Evolutionary conservation across 352 stramenopile genomes (phyloP), one percentile per base, ranked within the genome.

Genomic region (Pythium apleroticum): DNA sequence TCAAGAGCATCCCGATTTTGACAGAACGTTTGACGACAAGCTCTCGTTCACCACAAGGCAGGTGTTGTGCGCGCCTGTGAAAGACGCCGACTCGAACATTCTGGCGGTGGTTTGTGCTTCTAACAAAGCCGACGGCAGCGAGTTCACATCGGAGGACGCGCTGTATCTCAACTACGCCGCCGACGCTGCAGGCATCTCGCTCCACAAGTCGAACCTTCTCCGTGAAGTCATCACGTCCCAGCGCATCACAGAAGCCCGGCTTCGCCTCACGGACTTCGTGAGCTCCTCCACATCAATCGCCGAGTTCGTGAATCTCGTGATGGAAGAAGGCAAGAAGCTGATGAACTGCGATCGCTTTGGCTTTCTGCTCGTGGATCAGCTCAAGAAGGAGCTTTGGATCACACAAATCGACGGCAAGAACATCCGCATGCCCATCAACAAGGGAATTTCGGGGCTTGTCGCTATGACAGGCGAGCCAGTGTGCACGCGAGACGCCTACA

Each of bases 351-450:
- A 89, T 50, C 81, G 81, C 48, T 91, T 91, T 52, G 81, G 81
- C 0, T 68, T 91, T 24, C 46, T 91, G 24, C 80, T 91, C 48
- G 83, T 89, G 9, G 81, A 91, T 25, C 81, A 91, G 46, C 80
- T 91, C 60, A 91, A 91, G 53, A 81, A 89, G 43, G 81, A 91
- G 57, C 74, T 91, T 33, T 91, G 81, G 80, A 91, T 91, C 56
- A 91, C 81, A 20, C 80, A 74, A 25, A 75, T 80, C 22, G 58
- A 60, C 15, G n/a, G 37, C 20, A 50, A 60, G 19, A 60, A 52
- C 28, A 82, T 90, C 19, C 79, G 81, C 4, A 82, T 77, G 57
- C 81, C 80, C 4, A 87, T 91, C 35, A 87, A 91, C 65, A 72
- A 76, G 24, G 81, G 81, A 3, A 86, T 89, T 57, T 89, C 80